A percentile compares a stretch with the other conserved stretches of the same genome.
phyloP scores from a whole-genome alignment of 1,139 yeast genomes.

The Citeromyces hawaiiensis region DNA sequence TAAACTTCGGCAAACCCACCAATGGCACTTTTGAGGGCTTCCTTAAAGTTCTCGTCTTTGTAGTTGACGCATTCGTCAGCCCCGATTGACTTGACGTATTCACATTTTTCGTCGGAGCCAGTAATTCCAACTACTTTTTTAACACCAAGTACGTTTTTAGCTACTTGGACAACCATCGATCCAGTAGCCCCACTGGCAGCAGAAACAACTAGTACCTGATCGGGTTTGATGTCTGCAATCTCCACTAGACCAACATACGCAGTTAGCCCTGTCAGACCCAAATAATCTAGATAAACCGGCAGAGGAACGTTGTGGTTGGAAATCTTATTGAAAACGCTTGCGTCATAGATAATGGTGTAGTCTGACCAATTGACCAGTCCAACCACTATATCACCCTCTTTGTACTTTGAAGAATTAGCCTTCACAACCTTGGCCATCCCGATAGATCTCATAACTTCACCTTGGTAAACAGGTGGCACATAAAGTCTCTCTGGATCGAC shows the following conservation, averaged over 20 bases:
- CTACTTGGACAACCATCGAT: constrained; percentile 44
- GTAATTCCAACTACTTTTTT: constrained; percentile 50
- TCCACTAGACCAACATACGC: constrained; percentile 44
- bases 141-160: constrained; percentile 39
- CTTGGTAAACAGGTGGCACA: constrained; percentile 29
- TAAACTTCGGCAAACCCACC: constrained; percentile 64
- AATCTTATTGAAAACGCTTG: constrained; percentile 9
- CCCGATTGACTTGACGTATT: constrained; percentile 92
- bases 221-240: constrained; percentile 26
- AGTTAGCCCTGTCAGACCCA: constrained; percentile 50
- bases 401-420: constrained; percentile 21
- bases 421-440: constrained; percentile 38
- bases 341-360: constrained; percentile 18
- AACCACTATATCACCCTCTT: constrained; percentile 29
- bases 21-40: constrained; percentile 67
- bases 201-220: constrained; percentile 34
- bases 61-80: constrained; percentile 70
- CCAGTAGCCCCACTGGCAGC: constrained; percentile 72
- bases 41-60: constrained; percentile 67
- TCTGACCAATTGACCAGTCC: constrained; percentile 28
- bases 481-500: constrained; percentile 29
- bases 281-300: constrained; percentile 28
- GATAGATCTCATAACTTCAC: constrained; percentile 33
- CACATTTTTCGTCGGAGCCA: constrained; percentile 64
- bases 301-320: constrained; percentile 12